These are phyloP conservation scores for Epichloe sibirici DNA, from an alignment of 2,329 filamentous ascomycete species.

Conservation along the genomic window DNA sequence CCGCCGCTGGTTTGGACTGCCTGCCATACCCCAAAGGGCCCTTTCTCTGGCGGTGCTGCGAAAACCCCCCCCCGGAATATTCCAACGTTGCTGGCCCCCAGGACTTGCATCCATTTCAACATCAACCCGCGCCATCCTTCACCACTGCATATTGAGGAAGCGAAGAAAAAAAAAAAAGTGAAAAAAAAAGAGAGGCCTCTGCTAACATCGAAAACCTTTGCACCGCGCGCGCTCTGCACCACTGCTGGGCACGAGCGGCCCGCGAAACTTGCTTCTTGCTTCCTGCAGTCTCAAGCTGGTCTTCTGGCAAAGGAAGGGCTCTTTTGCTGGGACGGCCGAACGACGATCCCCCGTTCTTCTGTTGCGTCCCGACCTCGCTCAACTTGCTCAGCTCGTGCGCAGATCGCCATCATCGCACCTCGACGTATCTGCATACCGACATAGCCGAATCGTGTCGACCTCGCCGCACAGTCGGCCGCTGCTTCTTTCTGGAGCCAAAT, in stretches of 20 bases:
- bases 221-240: background rate
- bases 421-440: background rate
- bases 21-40: background rate
- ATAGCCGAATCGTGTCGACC: background rate
- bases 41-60: background rate
- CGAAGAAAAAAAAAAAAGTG: background rate
- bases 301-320: background rate
- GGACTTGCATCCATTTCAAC: background rate
- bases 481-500: slow-evolving; percentile 1
- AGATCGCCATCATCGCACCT: background rate
- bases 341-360: slow-evolving; percentile 11
- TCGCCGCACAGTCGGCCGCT: background rate
- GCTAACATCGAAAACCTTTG: background rate
- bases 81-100: background rate
- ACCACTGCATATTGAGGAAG: background rate
- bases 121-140: slow-evolving; percentile 3
- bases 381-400: slow-evolving; percentile 8
- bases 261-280: background rate
- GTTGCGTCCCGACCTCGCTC: slow-evolving; percentile 11
- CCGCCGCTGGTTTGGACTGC: slow-evolving; percentile 8
- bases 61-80: background rate
- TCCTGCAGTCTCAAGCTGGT: background rate
- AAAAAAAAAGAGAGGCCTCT: background rate
- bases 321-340: background rate
- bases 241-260: slow-evolving; percentile 1